Evolutionary conservation across 2,329 filamentous ascomycete genomes (phyloP).

Genomic region (Ophiosphaerella korrae): DNA sequence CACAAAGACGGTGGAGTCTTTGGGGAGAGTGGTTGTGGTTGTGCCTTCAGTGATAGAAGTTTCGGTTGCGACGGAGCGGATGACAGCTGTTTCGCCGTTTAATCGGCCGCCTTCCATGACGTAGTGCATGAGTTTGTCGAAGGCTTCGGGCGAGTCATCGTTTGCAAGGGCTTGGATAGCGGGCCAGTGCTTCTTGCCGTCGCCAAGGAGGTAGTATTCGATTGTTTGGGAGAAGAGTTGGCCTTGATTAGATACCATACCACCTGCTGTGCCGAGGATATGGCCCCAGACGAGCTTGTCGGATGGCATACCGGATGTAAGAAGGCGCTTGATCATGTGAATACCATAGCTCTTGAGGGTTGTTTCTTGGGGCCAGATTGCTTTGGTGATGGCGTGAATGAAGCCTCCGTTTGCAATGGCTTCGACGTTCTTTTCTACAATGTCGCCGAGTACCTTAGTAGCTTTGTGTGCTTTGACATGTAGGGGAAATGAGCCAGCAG

Average conservation of each 20-base stretch:
- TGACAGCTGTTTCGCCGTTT: constrained; percentile 50
- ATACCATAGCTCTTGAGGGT: constrained; percentile 59
- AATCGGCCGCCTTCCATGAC: constrained; percentile 53
- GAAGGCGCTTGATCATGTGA: constrained; percentile 61
- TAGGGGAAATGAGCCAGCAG: constrained; percentile 58
- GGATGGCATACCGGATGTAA: constrained; percentile 53
- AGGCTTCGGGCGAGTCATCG: constrained; percentile 49
- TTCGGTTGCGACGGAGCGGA: constrained; percentile 43
- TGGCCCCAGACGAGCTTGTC: constrained; percentile 62
- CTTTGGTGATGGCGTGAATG: constrained; percentile 49
- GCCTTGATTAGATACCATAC: constrained; percentile 60
- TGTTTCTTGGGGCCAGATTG: constrained; percentile 47
- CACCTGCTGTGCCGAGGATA: constrained; percentile 62
- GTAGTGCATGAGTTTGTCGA: constrained; percentile 58
- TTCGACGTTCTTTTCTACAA: constrained; percentile 57
- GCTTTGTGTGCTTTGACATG: constrained; percentile 55
- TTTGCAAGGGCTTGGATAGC: constrained; percentile 55
- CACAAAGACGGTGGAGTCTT: constrained; percentile 49
- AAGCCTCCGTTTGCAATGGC: constrained; percentile 51
- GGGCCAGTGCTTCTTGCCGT: constrained; percentile 54
- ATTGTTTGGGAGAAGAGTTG: constrained; percentile 63
- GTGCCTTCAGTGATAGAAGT: constrained; percentile 42
- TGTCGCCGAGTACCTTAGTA: constrained; percentile 56
- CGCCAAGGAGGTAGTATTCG: constrained; percentile 60
- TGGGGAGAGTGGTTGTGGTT: constrained; percentile 37